Base-by-base conservation (phyloP, 345 rosid genomes). In the Populus pruinosa region DNA sequence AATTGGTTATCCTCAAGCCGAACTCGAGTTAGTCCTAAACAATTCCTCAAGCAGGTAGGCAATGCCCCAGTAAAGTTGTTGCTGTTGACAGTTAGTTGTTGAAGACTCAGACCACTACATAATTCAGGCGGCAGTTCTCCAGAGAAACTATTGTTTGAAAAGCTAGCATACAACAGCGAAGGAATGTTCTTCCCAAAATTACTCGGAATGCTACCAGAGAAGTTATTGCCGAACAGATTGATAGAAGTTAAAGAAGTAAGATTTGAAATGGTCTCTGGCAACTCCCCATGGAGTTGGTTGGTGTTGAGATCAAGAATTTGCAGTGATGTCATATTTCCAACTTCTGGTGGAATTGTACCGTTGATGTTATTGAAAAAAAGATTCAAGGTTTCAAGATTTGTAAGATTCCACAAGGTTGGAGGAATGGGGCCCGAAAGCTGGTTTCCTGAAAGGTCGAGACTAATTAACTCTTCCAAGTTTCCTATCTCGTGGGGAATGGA, bases 111-210 rank as follows among this genome's bases (percentile, higher is more conserved):
- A 27, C 90, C 85, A 12, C 89, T 83, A 77, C 96, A 91, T 39
- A 90, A 29, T 16, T 87, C 89, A 5, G 86, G 84, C 0, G 93
- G 92, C 80, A 90, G 75, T 75, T 89, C 91, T 50, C 92, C 92
- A 0, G 79, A 27, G 85, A 91, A 91, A 77, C 82, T 87, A 84
- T 91, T 91, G 82, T 84, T 71, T 0, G 96, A 87, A 76, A 91
- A 83, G 84, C 91, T 82, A 27, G 83, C 91, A 71, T 63, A 25
- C 20, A 0, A 0, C 80, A 91, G 68, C 23, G n/a, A n/a, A 67
- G 85, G 90, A 73, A 78, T 87, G 47, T 83, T 38, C 81, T 85
- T 89, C 69, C 96, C 96, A 23, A 91, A 82, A 75, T 89, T 90
- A 0, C 25, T 73, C 1, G 93, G 89, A 68, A 90, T 70, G 74